Conservation (phyloP, 441 rosid species). For the Flueggea neowawraea region DNA sequence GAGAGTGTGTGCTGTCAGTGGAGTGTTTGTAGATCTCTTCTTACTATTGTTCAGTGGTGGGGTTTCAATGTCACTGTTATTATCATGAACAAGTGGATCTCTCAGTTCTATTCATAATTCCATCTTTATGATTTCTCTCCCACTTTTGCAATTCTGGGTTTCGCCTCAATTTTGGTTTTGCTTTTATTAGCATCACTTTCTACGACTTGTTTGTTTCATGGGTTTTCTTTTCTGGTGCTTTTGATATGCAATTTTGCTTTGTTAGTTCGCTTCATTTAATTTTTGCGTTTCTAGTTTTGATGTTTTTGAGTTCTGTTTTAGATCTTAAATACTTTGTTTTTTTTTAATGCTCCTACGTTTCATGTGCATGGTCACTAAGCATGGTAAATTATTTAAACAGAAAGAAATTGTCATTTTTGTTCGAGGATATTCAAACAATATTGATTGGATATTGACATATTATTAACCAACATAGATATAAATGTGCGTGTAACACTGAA, state of each 20-base stretch:
- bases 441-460: too few relatives aligned
- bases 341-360: background rate
- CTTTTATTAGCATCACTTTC: too few relatives aligned
- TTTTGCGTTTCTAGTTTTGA: background rate
- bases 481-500: too few relatives aligned
- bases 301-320: background rate
- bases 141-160: background rate
- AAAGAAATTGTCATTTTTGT: too few relatives aligned
- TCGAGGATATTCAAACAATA: too few relatives aligned
- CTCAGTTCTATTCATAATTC: constrained; percentile 42
- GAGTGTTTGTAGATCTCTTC: constrained; percentile 81
- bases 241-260: too few relatives aligned
- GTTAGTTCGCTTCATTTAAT: background rate
- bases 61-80: constrained; percentile 87
- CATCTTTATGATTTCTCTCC: background rate
- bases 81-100: constrained; percentile 99
- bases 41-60: constrained; percentile 98
- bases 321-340: background rate
- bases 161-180: background rate
- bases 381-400: background rate
- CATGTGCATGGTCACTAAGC: constrained; percentile 2
- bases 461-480: too few relatives aligned
- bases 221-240: too few relatives aligned
- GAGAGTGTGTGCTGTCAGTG: constrained; percentile 47
- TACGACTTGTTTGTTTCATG: too few relatives aligned